phyloP scores from a whole-genome alignment of 441 rosid species.

The Mallotus repandus region DNA sequence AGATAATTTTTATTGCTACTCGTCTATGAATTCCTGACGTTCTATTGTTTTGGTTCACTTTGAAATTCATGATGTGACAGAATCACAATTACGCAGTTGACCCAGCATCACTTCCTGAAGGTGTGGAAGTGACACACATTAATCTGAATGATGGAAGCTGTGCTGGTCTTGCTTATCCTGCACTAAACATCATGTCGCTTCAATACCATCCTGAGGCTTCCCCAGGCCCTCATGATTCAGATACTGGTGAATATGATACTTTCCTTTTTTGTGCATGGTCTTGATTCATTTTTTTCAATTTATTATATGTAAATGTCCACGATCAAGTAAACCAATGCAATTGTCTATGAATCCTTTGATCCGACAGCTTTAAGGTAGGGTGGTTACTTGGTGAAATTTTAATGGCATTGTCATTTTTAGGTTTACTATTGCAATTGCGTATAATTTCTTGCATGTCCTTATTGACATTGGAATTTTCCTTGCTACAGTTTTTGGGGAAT shows the following conservation, averaged over 20 bases:
- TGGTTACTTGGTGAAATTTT: background rate
- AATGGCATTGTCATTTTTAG: too few species aligned
- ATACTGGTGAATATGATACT: slow-evolving; percentile 33
- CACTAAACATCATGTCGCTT: slow-evolving; percentile 56
- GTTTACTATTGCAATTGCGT: background rate
- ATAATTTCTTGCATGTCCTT: background rate
- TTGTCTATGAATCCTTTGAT: background rate
- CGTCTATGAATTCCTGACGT: background rate
- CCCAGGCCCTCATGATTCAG: slow-evolving; percentile 83
- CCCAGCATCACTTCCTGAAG: slow-evolving; percentile 63
- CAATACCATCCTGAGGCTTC: slow-evolving; percentile 80
- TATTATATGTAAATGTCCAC: background rate
- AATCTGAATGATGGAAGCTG: slow-evolving; percentile 76
- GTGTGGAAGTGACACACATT: slow-evolving; percentile 65
- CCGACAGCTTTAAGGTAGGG: background rate
- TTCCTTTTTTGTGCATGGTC: background rate
- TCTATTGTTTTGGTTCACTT: background rate
- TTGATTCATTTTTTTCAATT: background rate
- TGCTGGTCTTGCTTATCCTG: slow-evolving; percentile 67
- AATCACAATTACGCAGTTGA: slow-evolving; percentile 79
- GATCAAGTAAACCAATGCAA: background rate
- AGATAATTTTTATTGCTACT: background rate
- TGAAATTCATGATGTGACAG: slow-evolving; percentile 34
- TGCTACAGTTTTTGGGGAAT: slow-evolving; percentile 50
- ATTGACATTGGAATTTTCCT: background rate